Conservation (phyloP, 345 rosid species). For the Eucalyptus sp. region DNA sequence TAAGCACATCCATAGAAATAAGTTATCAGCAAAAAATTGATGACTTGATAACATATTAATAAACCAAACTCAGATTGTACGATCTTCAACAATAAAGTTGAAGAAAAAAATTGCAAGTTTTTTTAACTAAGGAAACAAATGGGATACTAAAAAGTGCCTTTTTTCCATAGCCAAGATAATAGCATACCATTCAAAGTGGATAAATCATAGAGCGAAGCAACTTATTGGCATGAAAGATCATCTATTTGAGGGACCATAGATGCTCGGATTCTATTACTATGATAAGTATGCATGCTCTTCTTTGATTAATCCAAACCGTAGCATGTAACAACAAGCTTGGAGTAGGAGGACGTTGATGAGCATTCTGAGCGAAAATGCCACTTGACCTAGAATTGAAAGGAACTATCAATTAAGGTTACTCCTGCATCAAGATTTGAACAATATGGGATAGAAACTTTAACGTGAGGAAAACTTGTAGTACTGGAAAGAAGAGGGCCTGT, state of each 20-base stretch:
- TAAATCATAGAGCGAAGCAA: conserved; percentile 23
- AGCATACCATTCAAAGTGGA: conserved; percentile 45
- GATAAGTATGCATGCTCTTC: neutral
- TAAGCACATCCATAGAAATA: too few relatives aligned
- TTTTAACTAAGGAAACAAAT: neutral
- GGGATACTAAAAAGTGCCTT: conserved; percentile 13
- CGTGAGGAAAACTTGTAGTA: neutral
- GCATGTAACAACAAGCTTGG: neutral
- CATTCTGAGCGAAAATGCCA: neutral
- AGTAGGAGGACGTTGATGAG: neutral
- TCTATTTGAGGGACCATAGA: neutral
- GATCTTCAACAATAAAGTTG: too few relatives aligned
- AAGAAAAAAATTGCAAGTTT: neutral
- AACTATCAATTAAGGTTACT: neutral
- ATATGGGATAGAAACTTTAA: neutral
- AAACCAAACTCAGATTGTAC: too few relatives aligned
- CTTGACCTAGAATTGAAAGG: neutral
- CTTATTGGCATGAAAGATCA: conserved; percentile 28
- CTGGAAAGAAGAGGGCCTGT: neutral
- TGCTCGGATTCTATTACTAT: neutral
- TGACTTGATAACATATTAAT: too few relatives aligned
- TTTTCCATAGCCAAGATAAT: conserved; percentile 1
- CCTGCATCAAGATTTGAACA: neutral
- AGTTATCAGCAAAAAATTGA: too few relatives aligned
- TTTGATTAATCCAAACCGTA: neutral